Evolutionary conservation across 306 rosid genomes (phyloP), one percentile per base, ranked within the genome.

Genomic region (Medicago lupulina): DNA sequence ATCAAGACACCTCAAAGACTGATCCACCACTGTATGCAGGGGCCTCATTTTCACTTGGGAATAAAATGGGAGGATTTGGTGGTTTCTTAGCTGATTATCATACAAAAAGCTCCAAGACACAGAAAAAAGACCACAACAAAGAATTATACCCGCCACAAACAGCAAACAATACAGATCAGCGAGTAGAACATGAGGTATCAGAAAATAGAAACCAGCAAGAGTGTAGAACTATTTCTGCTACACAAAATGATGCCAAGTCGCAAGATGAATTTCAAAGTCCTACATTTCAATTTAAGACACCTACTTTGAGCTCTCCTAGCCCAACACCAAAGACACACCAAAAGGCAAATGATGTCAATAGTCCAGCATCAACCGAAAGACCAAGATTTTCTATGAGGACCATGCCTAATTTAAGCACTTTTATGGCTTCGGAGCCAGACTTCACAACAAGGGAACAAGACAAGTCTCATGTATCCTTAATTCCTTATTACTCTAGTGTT

Each of bases 401-500:
- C 76, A 71, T 75, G 80, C 73, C 36, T 70, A 78, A 83, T 76
- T 86, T 90, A 79, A 74, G 78, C 68, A 80, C 75, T 83, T 75
- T 80, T 43, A 85, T 55, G 81, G 67, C 79, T 60, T 79, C 63
- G 41, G 85, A 80, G 80, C 72, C 86, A 70, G 86, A 81, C 54
- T 51, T 78, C 76, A 38, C 68, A 63, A 72, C 81, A 67, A 70
- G 77, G 74, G 79, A 76, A 63, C 81, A 78, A 55, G 70, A 46
- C 71, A 74, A 80, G 36, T 79, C 76, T 86, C 85, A 84, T 64
- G 97, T 92, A 95, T 90, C 97, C 97, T 82, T 84, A 44, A 80
- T 75, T 90, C 97, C 97, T 82, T 84, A 44, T 82, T 75, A 55
- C 76, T 69, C 19, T 49, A 28, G 44, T 31, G 78, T 82, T 40